phyloP scores from a whole-genome alignment of 805 yeast species.

The Candida dendrica region DNA sequence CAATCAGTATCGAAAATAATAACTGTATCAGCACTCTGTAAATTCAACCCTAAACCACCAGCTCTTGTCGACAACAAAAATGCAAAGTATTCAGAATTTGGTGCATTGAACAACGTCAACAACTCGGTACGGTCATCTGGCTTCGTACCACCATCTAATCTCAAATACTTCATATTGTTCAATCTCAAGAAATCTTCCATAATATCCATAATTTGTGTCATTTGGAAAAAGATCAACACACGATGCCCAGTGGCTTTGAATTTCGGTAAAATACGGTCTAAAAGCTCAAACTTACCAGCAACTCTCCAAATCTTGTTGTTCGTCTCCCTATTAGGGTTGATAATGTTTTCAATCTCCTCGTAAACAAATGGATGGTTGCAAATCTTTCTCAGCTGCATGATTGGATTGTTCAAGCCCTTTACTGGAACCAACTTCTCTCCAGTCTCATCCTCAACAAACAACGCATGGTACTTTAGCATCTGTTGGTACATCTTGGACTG shows the following conservation, averaged over 20 bases:
- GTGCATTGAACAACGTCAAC: conserved; percentile 70
- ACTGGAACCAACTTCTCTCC: conserved; percentile 49
- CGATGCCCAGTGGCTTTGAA: conserved; percentile 69
- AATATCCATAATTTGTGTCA: conserved; percentile 87
- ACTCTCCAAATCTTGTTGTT: conserved; percentile 68
- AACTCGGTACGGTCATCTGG: conserved; percentile 77
- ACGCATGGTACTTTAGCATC: conserved; percentile 63
- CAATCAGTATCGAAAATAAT: conserved; percentile 84
- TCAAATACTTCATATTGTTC: conserved; percentile 59
- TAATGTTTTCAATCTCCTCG: conserved; percentile 69
- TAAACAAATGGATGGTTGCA: conserved; percentile 86
- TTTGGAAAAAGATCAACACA: conserved; percentile 77
- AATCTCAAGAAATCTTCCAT: conserved; percentile 78
- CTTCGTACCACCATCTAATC: conserved; percentile 78
- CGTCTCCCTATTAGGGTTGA: conserved; percentile 56
- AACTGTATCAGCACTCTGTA: conserved; percentile 85
- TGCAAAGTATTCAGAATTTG: conserved; percentile 69
- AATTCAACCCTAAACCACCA: conserved; percentile 81
- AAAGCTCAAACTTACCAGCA: conserved; percentile 73
- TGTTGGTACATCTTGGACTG: conserved; percentile 69
- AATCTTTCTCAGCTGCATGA: conserved; percentile 80
- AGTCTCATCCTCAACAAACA: conserved; percentile 61
- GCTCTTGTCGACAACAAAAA: conserved; percentile 80
- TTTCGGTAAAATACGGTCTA: conserved; percentile 71
- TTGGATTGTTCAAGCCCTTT: conserved; percentile 72